Conservation (phyloP, 75 land plant genomes). For the Pinus taeda region DNA sequence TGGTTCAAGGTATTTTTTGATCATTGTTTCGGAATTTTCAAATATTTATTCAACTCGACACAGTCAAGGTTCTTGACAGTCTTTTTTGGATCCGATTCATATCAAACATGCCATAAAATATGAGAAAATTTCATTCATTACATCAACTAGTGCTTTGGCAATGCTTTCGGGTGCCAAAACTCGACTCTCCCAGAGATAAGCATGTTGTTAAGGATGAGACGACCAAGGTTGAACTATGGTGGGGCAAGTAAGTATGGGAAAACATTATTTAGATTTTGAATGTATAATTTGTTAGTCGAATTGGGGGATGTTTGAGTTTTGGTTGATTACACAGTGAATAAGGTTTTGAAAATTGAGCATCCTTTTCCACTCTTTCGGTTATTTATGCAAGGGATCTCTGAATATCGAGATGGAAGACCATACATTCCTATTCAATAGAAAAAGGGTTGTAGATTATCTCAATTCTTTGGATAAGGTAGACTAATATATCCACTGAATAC, state of each 20-base stretch:
- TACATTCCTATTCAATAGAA: constrained; percentile 91
- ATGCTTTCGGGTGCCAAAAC: constrained; percentile 90
- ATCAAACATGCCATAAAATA: constrained; percentile 83
- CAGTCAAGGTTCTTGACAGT: too few relatives aligned
- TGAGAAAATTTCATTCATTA: constrained; percentile 78
- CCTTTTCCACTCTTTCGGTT: not conserved
- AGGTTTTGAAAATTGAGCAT: not conserved
- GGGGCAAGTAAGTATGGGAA: constrained; percentile 75
- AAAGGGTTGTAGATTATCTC: constrained; percentile 96
- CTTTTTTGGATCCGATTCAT: too few relatives aligned
- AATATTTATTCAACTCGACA: too few relatives aligned
- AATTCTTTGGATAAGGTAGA: constrained; percentile 91
- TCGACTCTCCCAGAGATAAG: constrained; percentile 82
- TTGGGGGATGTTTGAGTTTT: not conserved
- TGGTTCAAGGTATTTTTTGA: too few relatives aligned
- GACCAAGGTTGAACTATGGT: constrained; percentile 78
- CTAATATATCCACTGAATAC: not conserved
- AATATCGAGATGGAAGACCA: constrained; percentile 99
- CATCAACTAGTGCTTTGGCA: constrained; percentile 76
- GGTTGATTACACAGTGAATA: not conserved
- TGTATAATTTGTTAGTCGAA: not conserved
- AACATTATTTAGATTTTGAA: not conserved
- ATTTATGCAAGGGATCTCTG: constrained; percentile 77
- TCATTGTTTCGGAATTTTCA: too few relatives aligned
- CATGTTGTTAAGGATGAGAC: constrained; percentile 78